Evolutionary conservation across 495 filamentous ascomycete species (phyloP), one percentile per base, ranked within the genome.

Genomic region (Venustampulla echinocandica): DNA sequence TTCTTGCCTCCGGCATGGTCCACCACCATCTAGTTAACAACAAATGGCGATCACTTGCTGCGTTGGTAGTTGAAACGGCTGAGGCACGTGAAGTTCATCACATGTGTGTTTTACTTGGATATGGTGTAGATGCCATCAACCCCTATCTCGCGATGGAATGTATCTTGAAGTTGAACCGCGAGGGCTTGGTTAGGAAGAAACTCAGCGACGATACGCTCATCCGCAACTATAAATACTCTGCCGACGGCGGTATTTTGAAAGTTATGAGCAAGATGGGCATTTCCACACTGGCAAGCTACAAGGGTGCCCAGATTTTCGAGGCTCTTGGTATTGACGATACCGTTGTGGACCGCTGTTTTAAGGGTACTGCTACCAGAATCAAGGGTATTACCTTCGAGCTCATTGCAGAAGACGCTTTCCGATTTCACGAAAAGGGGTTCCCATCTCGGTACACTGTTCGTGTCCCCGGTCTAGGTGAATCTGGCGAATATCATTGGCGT

Each of bases 211-310:
- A 94, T 37, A 74, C 80, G 50, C 80, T 97, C 42, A 86, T 99
- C 50, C 80, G 84, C 49, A 99, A 99, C 68, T 99, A 97, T 74
- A 94, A 93, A 71, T 85, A 92, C 58, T 99, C 92, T 37, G 93
- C 87, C 58, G 93, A 97, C 57, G 92, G 92, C 56, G 92, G 92
- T 66, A 95, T 99, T 50, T 74, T 99, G 47, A 99, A 99, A 71
- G 92, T 99, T 61, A 99, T 99, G 92, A 95, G 87, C 68, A 99
- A 99, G 74, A 99, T 99, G 92, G 92, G 92, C 68, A 99, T 99
- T 56, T 99, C 92, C 10, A 99, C 92, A 36, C 71, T 99, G 35
- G 87, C 92, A 63, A 93, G 86, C 56, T 99, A 99, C 74, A 99
- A 99, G 72, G 92, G 92, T 63, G 92, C 92, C 44, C 92, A 99